Base-by-base conservation (phyloP, 306 rosid species). In the Glycyrrhiza uralensis region DNA sequence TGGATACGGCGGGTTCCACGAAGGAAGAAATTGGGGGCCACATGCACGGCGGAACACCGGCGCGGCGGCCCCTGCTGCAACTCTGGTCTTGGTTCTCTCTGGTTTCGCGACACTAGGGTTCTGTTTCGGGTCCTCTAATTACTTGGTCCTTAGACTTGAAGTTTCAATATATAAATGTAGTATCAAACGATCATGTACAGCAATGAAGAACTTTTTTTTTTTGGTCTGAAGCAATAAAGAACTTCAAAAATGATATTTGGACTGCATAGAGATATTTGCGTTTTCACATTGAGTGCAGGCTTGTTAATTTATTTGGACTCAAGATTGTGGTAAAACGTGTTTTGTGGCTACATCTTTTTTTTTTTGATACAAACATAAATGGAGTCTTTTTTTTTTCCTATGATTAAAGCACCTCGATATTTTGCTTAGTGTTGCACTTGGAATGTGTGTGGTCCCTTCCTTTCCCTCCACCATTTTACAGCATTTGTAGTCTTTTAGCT, bases 401-500 rank as follows among this genome's bases (percentile, higher is more conserved):
- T 61, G 82, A 72, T 79, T 71, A 66, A 67, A 62, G 64, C 66
- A 20, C 66, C 54, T 75, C 20, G 6, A 30, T 39, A 22, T 69
- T 29, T n/a, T 57, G 72, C 22, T 30, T 35, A 51, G 78, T 29
- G 72, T 66, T 45, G 80, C 81, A 66, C 66, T 56, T 33, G 22
- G 35, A 7, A 47, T 29, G 85, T 79, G 87, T 29, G 85, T 79
- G 87, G 90, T 85, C 90, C 87, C 83, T 68, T 69, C 15, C 66
- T 71, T 75, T 76, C 22, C 23, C 18, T 58, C 64, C 6, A 46
- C 23, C 68, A 29, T 69, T 75, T 59, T 44, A 7, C 66, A 61
- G 5, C 65, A 44, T 44, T 61, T 51, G 32, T 30, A 47, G 18
- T 18, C 76, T 62, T 72, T 57, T 47, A 3, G 19, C 35, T 56